phyloP scores from a whole-genome alignment of 768 basidiomycete species.

The Suillus placidus region DNA sequence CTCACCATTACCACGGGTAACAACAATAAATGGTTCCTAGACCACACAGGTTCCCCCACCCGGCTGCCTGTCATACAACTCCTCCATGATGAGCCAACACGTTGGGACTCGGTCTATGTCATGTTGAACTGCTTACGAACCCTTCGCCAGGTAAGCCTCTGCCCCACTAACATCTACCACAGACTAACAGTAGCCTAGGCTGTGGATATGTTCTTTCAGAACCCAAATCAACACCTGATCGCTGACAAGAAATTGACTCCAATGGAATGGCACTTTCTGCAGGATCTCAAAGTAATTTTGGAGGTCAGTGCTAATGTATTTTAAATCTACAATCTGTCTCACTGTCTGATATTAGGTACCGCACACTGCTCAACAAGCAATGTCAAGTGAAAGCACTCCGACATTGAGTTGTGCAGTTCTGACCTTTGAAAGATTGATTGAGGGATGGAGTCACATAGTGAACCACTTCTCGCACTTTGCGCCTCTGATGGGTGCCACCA shows the following conservation, averaged over 20 bases:
- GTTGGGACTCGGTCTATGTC: neutral
- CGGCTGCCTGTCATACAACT: neutral
- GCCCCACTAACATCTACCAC: neutral
- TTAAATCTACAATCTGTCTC: neutral
- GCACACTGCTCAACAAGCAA: conserved; percentile 2
- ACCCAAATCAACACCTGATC: too few relatives aligned
- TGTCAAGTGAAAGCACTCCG: conserved; percentile 8
- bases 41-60: neutral
- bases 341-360: conserved; percentile 9
- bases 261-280: conserved; percentile 11
- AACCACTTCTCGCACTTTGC: neutral
- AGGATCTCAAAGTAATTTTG: conserved; percentile 16
- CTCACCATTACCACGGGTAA: neutral
- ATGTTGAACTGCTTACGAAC: neutral
- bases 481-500: neutral
- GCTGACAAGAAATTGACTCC: neutral
- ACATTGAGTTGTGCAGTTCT: conserved; percentile 5
- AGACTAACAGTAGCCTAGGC: neutral
- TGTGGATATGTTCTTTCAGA: conserved; percentile 1
- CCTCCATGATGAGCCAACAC: neutral
- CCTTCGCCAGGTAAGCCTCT: neutral
- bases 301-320: conserved; percentile 10
- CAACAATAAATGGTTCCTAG: neutral
- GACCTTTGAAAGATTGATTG: conserved; percentile 3
- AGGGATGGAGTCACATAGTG: neutral